Percentiles rank a stretch among this genome's conserved stretches.
Conservation (phyloP, 768 basidiomycete genomes). For the Tricholoma hemisulphureum region DNA sequence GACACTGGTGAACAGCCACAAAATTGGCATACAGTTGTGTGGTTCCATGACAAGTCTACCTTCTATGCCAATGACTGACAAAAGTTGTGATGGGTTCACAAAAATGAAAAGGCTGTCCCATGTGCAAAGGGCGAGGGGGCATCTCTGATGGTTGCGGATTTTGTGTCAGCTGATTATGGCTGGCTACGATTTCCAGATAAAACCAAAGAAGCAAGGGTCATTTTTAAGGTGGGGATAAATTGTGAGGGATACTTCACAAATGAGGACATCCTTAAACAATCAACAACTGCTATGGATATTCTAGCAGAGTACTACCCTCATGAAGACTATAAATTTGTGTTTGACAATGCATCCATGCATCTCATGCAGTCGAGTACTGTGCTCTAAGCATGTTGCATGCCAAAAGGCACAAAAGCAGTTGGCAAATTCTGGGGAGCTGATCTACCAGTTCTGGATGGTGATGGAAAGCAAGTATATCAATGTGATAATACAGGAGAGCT, state of each 20-base stretch:
- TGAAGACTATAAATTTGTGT: slow-evolving; percentile 17
- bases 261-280: slow-evolving; percentile 24
- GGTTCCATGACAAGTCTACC: slow-evolving; percentile 30
- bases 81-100: slow-evolving; percentile 21
- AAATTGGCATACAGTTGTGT: slow-evolving; percentile 7
- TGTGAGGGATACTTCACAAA: slow-evolving; percentile 27
- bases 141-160: slow-evolving; percentile 36
- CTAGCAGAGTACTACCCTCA: slow-evolving; percentile 18
- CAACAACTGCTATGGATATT: slow-evolving; percentile 23
- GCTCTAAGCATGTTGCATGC: slow-evolving; percentile 5
- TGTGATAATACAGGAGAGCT: background rate
- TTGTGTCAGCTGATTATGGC: slow-evolving; percentile 31
- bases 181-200: slow-evolving; percentile 25
- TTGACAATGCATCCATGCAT: slow-evolving; percentile 29
- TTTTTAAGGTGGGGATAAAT: slow-evolving; percentile 26
- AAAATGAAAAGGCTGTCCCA: slow-evolving; percentile 6
- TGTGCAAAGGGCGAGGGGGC: slow-evolving; percentile 25
- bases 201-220: slow-evolving; percentile 9
- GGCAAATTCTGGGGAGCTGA: background rate
- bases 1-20: background rate
- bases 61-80: slow-evolving; percentile 30
- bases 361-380: slow-evolving; percentile 12
- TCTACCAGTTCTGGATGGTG: background rate
- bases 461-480: slow-evolving; percentile 3
- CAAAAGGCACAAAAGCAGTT: background rate